These are phyloP conservation scores for Tricholoma furcatifolium DNA, from an alignment of 768 basidiomycete genomes.

Conservation along the genomic window DNA sequence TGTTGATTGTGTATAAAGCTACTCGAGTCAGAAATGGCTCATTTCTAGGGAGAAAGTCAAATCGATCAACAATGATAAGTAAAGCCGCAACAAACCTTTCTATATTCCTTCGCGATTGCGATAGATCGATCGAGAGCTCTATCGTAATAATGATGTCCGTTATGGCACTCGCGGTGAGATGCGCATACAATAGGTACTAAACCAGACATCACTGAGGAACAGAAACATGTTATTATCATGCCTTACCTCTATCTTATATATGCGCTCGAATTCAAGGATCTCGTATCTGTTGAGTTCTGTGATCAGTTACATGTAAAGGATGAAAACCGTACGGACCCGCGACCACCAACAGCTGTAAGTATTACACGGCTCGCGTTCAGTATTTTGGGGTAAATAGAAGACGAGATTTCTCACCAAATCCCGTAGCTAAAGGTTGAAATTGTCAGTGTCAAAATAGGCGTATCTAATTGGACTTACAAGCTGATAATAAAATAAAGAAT, in stretches of 20 bases:
- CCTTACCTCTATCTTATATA: constrained; percentile 7
- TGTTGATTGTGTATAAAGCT: constrained; percentile 6
- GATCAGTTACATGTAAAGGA: neutral
- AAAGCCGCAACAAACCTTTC: neutral
- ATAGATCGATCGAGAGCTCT: neutral
- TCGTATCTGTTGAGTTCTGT: neutral
- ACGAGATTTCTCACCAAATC: neutral
- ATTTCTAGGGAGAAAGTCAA: neutral
- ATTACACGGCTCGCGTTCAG: neutral
- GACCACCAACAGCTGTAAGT: constrained; percentile 2
- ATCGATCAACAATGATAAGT: neutral
- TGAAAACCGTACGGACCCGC: neutral
- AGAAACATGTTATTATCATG: neutral
- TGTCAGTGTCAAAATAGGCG: neutral
- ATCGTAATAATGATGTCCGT: constrained; percentile 5
- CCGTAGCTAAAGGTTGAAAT: neutral
- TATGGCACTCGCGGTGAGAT: neutral
- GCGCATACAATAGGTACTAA: constrained; percentile 10
- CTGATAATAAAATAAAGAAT: neutral
- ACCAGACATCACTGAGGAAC: neutral
- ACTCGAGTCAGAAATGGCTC: constrained; percentile 5
- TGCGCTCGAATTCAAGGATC: neutral
- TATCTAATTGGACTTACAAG: neutral
- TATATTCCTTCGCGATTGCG: neutral
- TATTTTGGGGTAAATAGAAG: neutral